Evolutionary conservation across 768 basidiomycete genomes (phyloP).

Genomic region (Mrakia gelida): DNA sequence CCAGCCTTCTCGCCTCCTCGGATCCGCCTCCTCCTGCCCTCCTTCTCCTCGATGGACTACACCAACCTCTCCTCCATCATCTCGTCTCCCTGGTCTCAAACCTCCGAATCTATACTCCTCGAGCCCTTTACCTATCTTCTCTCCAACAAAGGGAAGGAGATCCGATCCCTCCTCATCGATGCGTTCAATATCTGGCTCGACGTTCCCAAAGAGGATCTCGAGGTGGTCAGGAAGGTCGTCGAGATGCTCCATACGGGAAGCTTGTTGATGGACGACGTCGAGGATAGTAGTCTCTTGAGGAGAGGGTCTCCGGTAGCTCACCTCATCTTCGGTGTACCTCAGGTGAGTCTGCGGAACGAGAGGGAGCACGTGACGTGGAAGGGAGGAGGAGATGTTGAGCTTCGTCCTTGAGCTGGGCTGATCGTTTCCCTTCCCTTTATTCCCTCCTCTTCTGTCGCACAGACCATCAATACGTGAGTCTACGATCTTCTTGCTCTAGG

Average conservation of each 20-base stretch:
- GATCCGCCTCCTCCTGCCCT: not conserved
- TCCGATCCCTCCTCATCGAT: conserved; percentile 77
- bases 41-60: conserved; percentile 37
- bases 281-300: conserved; percentile 81
- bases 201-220: conserved; percentile 67
- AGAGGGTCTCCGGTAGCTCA: conserved; percentile 79
- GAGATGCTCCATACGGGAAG: conserved; percentile 93
- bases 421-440: not conserved
- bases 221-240: conserved; percentile 72
- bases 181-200: conserved; percentile 91
- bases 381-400: not conserved
- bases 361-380: not conserved
- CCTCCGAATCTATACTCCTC: conserved; percentile 50
- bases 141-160: conserved; percentile 85
- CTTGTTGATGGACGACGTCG: conserved; percentile 92
- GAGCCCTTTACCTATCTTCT: conserved; percentile 85
- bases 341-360: not conserved
- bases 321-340: conserved; percentile 92
- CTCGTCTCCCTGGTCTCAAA: conserved; percentile 32
- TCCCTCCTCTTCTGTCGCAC: not conserved
- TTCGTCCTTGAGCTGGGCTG: not conserved
- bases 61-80: conserved; percentile 36
- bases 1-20: too few relatives aligned
- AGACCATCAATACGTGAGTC: conserved; percentile 76
- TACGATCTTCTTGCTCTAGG: not conserved